Conservation (phyloP, 2,329 filamentous ascomycete species). For the Fulvia fulva region DNA sequence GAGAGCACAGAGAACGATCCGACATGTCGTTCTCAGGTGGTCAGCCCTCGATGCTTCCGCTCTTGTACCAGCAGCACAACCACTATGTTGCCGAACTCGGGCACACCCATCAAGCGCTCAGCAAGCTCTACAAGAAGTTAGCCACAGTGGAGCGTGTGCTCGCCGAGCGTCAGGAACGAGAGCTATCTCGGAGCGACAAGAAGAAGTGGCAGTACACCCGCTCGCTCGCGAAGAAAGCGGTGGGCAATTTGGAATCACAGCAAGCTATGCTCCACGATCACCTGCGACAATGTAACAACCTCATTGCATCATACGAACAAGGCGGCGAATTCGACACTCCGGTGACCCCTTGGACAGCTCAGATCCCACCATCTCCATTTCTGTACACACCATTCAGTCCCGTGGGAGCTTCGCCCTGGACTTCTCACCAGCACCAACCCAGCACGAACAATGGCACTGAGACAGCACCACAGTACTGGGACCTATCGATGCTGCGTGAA, state of each 20-base stretch:
- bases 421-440: slow-evolving; percentile 4
- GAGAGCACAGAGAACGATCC: slow-evolving; percentile 7
- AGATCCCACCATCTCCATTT: slow-evolving; percentile 22
- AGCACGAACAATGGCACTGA: slow-evolving; percentile 4
- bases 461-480: slow-evolving; percentile 27
- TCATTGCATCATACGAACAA: slow-evolving; percentile 24
- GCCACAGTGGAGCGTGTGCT: slow-evolving; percentile 23
- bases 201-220: slow-evolving; percentile 30
- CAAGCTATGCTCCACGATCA: slow-evolving; percentile 25
- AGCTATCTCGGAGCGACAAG: slow-evolving; percentile 25
- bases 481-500: slow-evolving; percentile 29
- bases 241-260: slow-evolving; percentile 22
- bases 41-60: slow-evolving; percentile 20
- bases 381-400: slow-evolving; percentile 21
- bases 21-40: slow-evolving; percentile 12
- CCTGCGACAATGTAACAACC: slow-evolving; percentile 25
- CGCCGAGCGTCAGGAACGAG: slow-evolving; percentile 18
- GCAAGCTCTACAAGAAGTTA: slow-evolving; percentile 29
- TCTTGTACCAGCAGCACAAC: slow-evolving; percentile 27
- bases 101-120: slow-evolving; percentile 25
- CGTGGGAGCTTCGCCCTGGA: slow-evolving; percentile 16
- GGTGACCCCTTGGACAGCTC: slow-evolving; percentile 20
- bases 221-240: slow-evolving; percentile 19
- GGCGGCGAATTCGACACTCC: slow-evolving; percentile 14
- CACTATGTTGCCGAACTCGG: slow-evolving; percentile 27